Evolutionary conservation across 179 eudicot species (phyloP).

Genomic region (Corrigiola litoralis): DNA sequence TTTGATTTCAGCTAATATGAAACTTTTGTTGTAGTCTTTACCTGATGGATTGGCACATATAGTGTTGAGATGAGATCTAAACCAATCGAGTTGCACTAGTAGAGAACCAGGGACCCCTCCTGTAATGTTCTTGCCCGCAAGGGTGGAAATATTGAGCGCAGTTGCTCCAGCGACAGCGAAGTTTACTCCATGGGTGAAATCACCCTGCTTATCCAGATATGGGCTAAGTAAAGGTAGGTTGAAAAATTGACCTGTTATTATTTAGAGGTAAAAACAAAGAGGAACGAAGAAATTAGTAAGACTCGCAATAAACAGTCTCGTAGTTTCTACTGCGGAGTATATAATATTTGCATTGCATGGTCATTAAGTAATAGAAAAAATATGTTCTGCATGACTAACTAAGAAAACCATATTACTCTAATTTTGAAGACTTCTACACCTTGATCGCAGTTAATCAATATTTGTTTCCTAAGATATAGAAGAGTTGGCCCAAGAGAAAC

Average conservation of each 20-base stretch:
- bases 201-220: slow-evolving; percentile 8
- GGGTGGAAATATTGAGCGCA: slow-evolving; percentile 11
- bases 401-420: too few species aligned
- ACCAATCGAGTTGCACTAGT: slow-evolving; percentile 17
- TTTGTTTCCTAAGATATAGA: too few species aligned
- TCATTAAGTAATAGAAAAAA: too few species aligned
- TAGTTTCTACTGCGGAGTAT: too few species aligned
- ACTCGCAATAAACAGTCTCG: too few species aligned
- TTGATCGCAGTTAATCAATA: too few species aligned
- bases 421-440: too few species aligned
- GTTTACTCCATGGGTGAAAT: slow-evolving; percentile 17
- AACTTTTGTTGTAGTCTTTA: too few species aligned
- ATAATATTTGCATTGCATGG: too few species aligned
- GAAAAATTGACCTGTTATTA: slow-evolving; percentile 1
- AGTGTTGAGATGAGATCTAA: slow-evolving; percentile 14
- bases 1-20: too few species aligned
- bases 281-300: background rate
- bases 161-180: slow-evolving; percentile 23
- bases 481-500: too few species aligned
- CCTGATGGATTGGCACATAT: slow-evolving; percentile 5
- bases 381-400: too few species aligned
- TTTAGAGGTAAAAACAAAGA: background rate
- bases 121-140: background rate
- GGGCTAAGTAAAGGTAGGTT: background rate
- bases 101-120: background rate